phyloP scores from a whole-genome alignment of 495 filamentous ascomycete species.

The Letharia lupina region DNA sequence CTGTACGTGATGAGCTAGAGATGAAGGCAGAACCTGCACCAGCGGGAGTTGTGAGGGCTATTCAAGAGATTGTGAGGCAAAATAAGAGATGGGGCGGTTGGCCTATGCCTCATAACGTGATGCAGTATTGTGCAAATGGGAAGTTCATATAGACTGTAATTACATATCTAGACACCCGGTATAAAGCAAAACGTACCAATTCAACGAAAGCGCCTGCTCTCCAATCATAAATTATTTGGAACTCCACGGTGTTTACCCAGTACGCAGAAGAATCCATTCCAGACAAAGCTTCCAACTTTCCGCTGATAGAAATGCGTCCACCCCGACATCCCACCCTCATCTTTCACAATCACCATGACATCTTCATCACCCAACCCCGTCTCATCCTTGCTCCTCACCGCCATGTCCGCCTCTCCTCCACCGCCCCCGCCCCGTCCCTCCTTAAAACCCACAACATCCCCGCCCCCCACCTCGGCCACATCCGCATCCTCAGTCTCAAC shows the following conservation, averaged over 20 bases:
- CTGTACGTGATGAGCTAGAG: not conserved
- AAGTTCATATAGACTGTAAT: conserved; percentile 7
- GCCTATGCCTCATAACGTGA: conserved; percentile 46
- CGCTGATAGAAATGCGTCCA: conserved; percentile 19
- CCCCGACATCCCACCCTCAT: conserved; percentile 20
- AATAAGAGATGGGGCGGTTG: conserved; percentile 44
- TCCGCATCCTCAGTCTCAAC: conserved; percentile 81
- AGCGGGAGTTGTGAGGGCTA: conserved; percentile 30
- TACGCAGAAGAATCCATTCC: not conserved
- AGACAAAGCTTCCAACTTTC: conserved; percentile 25
- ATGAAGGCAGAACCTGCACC: conserved; percentile 20
- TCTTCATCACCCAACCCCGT: conserved; percentile 25
- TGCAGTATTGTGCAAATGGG: conserved; percentile 33
- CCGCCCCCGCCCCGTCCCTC: conserved; percentile 55
- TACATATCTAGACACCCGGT: not conserved
- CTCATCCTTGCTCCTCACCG: conserved; percentile 41
- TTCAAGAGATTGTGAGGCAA: conserved; percentile 39
- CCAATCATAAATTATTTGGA: not conserved
- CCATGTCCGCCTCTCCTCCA: conserved; percentile 33
- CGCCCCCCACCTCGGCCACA: conserved; percentile 72
- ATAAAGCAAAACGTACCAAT: not conserved
- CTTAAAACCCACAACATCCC: conserved; percentile 64
- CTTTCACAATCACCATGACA: conserved; percentile 29
- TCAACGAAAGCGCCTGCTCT: not conserved
- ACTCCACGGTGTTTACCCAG: not conserved